Evolutionary conservation across 2,329 filamentous ascomycete species (phyloP), one percentile per base, ranked within the genome.

Genomic region (Alternaria arborescens): DNA sequence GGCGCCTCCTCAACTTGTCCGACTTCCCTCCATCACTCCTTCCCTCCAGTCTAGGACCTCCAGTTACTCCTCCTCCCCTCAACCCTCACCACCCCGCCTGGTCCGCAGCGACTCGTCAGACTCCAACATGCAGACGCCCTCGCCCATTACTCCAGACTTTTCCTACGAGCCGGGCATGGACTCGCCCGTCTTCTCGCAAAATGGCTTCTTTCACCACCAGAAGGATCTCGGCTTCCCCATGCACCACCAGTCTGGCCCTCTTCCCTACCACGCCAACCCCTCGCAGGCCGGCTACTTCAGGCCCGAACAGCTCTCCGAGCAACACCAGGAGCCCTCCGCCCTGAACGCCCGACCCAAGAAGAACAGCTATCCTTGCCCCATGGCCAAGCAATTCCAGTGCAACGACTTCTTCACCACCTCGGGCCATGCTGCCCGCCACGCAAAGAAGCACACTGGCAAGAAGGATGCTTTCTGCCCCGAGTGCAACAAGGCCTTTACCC

Each of bases 361-460:
- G 89, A 86, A 88, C 76, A 86, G 89, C 59, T 93, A 91, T 70
- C 89, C 90, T 2, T 93, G 91, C 76, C 89, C 90, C 24, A 90
- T 89, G 73, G 87, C 88, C 34, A 89, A 92, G 64, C 86, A 85
- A 52, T 89, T 88, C 69, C 86, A 87, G 41, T 94, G 91, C 81
- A 87, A 86, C 71, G 92, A 93, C 81, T 92, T 88, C 11, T 94
- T 94, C 76, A 94, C 91, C 60, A 94, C 91, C 3, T 94, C 91
- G 0, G 91, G 91, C 43, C 91, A 94, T 71, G 91, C 92, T n/a
- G 92, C 91, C 43, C 88, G 91, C 41, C 91, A 94, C 77, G 91
- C 91, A 61, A 93, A 93, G 78, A 93, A 93, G 72, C 91, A 94
- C 81, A 92, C 90, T 1, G 90, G 90, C 50, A 91, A 92, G 79